Base-by-base conservation (phyloP, 2,329 filamentous ascomycete genomes). In the Stachybotrys echinatus region DNA sequence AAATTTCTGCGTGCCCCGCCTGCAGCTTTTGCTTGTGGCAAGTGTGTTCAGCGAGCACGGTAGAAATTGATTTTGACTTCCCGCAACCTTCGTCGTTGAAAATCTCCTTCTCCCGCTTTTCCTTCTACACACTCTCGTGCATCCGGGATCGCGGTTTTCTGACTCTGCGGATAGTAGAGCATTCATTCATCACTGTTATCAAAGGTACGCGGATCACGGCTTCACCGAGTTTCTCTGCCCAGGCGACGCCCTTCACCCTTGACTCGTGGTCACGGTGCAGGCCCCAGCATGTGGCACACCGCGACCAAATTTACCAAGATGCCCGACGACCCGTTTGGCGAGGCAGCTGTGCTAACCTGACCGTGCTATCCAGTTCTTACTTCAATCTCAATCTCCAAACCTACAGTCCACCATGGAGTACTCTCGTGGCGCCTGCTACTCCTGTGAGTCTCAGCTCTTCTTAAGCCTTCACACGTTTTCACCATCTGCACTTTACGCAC, bases 391-490 rank as follows among this genome's bases (percentile, higher is more conserved):
- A 34, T 34, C 27, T n/a, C n/a, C n/a, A n/a, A n/a, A n/a, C n/a
- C n/a, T n/a, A n/a, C n/a, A n/a, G 14, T 34, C 27, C 27, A 34
- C 59, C 61, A 78, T 78, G 75, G 74, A 77, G 50, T 73, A 59
- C 57, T 58, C 63, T 50, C 71, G 68, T 55, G 74, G 75, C 61
- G 70, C 73, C 55, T 79, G 76, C 70, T 79, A 78, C 65, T 74
- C 71, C 58, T 76, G 74, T 76, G 61, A 74, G 74, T 72, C 48
- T n/a, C 42, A 44, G 18, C 22, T 42, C 10, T 10, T 23, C 5
- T 45, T 23, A 21, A 23, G 21, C 19, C n/a, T 20, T 7, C 5
- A 6, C 12, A 42, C 40, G 17, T 34, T 14, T 34, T 8, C 10
- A 34, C 27, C 27, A 34, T 34, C 14, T 34, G 27, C 12, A 44